Conservation (phyloP, 495 filamentous ascomycete species). For the Aspergillus kassunensis region DNA sequence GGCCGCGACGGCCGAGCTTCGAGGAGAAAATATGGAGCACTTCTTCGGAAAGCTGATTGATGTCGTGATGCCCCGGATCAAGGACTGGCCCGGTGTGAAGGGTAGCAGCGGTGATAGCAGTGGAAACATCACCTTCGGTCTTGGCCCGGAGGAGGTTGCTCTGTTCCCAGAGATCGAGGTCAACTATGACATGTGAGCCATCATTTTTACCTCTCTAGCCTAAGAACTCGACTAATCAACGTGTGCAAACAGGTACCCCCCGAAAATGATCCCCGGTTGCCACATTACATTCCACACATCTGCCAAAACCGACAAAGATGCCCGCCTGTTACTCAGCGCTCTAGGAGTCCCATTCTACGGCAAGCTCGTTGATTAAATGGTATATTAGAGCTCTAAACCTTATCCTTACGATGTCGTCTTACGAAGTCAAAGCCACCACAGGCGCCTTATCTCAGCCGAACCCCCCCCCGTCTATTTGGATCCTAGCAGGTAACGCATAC, state of each 20-base stretch:
- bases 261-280: slow-evolving; percentile 90
- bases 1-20: slow-evolving; percentile 65
- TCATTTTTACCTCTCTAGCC: not conserved
- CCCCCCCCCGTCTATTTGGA: not conserved
- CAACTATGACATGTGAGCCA: slow-evolving; percentile 81
- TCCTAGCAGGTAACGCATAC: slow-evolving; percentile 12
- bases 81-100: slow-evolving; percentile 84
- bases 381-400: not conserved
- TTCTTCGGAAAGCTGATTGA: slow-evolving; percentile 83
- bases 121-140: slow-evolving; percentile 82
- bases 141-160: slow-evolving; percentile 65
- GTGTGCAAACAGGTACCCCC: slow-evolving; percentile 57
- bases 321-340: slow-evolving; percentile 74
- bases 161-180: slow-evolving; percentile 90
- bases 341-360: slow-evolving; percentile 82
- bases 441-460: not conserved
- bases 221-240: not conserved
- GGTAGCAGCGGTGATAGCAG: slow-evolving; percentile 75
- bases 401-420: not conserved
- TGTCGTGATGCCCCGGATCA: slow-evolving; percentile 87
- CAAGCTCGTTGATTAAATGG: slow-evolving; percentile 52
- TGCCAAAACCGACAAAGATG: slow-evolving; percentile 85
- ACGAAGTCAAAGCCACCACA: no score
- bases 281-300: slow-evolving; percentile 84
- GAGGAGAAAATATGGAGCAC: slow-evolving; percentile 77